A percentile compares a stretch with the other conserved stretches of the same genome.
Evolutionary conservation across 306 rosid species (phyloP).

Genomic region (Citrullus mucosospermus): DNA sequence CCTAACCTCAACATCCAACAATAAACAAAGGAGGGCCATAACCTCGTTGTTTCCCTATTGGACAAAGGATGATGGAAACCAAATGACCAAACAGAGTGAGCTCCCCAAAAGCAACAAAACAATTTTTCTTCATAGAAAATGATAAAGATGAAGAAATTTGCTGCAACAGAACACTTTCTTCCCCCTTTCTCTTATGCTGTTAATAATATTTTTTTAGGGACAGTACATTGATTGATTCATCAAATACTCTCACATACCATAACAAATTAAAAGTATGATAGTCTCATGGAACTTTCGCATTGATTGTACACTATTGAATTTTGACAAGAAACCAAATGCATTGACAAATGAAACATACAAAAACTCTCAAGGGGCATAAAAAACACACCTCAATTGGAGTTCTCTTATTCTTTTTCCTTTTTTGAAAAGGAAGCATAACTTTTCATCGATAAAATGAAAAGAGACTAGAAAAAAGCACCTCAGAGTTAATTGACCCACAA

Average conservation of each 20-base stretch:
- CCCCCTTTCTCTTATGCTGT: not conserved
- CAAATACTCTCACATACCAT: not conserved
- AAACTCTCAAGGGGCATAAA: not conserved
- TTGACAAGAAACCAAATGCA: not conserved
- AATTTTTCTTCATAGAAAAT: too few relatives aligned
- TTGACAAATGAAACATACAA: not conserved
- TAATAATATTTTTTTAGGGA: not conserved
- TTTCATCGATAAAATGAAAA: too few relatives aligned
- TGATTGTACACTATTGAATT: not conserved
- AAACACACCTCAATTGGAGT: not conserved
- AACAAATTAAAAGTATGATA: not conserved
- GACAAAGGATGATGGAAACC: too few relatives aligned
- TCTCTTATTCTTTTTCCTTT: too few relatives aligned
- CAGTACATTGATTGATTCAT: not conserved
- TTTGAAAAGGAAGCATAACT: too few relatives aligned
- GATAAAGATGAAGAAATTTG: too few relatives aligned
- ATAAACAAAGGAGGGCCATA: too few relatives aligned
- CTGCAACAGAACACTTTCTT: too few relatives aligned
- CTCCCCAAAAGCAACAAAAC: too few relatives aligned
- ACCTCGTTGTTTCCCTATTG: too few relatives aligned
- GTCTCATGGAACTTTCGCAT: not conserved
- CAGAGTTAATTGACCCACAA: not conserved
- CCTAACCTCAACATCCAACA: too few relatives aligned
- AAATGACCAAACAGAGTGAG: too few relatives aligned
- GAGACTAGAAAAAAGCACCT: not conserved